Evolutionary conservation across 106 monocot genomes (phyloP), one percentile per base, ranked within the genome.

Genomic region (Apostasia ramifera): DNA sequence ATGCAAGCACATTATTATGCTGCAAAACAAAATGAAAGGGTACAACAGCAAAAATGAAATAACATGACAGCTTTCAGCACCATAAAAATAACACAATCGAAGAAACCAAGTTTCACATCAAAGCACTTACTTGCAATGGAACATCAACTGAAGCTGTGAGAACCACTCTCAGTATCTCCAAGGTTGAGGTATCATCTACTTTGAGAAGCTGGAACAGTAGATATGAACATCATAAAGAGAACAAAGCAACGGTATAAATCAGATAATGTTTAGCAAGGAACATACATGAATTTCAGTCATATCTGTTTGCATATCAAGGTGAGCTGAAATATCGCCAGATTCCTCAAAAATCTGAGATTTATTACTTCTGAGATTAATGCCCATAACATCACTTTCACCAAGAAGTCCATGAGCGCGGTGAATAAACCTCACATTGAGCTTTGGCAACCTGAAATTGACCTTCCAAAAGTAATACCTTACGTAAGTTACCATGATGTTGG

Each of bases 381-480:
- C 92, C 77, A 80, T 83, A 67, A 97, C 75, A 70, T 77, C 85
- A 65, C 90, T 97, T 51, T 86, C 81, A 55, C 83, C 59, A 53
- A 61, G 71, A 68, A 89, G 71, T 49, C 57, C 73, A 61, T 87
- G 82, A 48, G 73, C 81, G 5, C 62, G 76, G 60, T 89, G 83
- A 70, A 75, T 46, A 74, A 89, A 85, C 71, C 73, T 97, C 80
- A 86, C 69, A 83, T 90, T 84, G 66, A 97, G 77, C 78, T 83
- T 92, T 70, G 89, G 85, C 81, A 97, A 83, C 73, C 82, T 87
- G 87, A 97, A 87, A 73, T 83, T 85, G 81, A 97, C 97, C 97
- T 97, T 92, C 84, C 86, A 87, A 75, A 81, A 56, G 86, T 82
- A 82, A 73, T 66, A 61, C 61, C 67, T 67, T 72, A 74, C 78